Evolutionary conservation across 2,329 filamentous ascomycete species (phyloP).

Genomic region (Claviceps sp.): DNA sequence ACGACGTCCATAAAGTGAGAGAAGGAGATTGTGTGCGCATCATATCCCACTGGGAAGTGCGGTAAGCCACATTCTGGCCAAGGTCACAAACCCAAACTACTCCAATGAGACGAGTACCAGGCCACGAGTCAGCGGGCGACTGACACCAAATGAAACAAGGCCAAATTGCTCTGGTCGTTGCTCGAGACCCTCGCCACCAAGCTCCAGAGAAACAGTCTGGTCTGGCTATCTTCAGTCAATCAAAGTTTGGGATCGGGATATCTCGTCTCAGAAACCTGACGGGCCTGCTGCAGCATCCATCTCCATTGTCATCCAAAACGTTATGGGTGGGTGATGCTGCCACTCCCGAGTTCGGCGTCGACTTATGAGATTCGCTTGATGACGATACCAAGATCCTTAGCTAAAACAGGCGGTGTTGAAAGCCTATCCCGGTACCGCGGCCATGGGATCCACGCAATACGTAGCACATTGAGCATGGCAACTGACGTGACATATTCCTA

Average conservation of each 20-base stretch:
- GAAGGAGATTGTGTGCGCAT: neutral
- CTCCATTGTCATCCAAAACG: neutral
- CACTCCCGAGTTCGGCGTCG: neutral
- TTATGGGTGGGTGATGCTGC: neutral
- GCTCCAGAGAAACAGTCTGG: constrained; percentile 4
- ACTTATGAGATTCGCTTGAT: constrained; percentile 1
- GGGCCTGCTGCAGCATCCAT: neutral
- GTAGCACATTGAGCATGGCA: neutral
- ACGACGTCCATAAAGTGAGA: neutral
- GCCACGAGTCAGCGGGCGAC: neutral
- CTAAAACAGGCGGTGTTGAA: neutral
- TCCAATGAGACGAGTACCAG: neutral
- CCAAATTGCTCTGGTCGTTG: constrained; percentile 1
- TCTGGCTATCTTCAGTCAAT: neutral
- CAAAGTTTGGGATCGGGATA: neutral
- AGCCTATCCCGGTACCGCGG: neutral
- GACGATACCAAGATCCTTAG: neutral
- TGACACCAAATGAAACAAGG: constrained; percentile 2
- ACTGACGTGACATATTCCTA: neutral
- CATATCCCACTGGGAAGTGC: neutral
- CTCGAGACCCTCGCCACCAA: constrained; percentile 6
- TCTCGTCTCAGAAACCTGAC: neutral
- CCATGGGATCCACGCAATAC: neutral
- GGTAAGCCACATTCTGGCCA: neutral
- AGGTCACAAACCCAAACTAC: too few relatives aligned